phyloP scores from a whole-genome alignment of 805 yeast genomes.

The Candida montana region DNA sequence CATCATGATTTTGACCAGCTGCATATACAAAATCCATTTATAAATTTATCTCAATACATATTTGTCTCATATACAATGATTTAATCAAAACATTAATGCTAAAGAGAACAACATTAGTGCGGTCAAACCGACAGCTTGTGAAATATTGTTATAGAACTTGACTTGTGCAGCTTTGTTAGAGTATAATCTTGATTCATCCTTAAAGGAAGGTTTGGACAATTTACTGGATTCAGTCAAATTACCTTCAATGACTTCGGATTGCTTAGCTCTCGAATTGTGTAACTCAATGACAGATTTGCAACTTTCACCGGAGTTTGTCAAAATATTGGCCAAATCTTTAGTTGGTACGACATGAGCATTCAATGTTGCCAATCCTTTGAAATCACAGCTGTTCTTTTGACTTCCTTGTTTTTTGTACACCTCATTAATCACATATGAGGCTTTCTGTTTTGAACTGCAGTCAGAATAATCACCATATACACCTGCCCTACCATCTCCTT shows the following conservation, averaged over 20 bases:
- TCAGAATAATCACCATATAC: constrained; percentile 62
- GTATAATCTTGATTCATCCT: too few species aligned
- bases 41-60: neutral
- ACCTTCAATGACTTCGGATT: too few species aligned
- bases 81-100: constrained; percentile 1
- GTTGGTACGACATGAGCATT: constrained; percentile 9
- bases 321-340: constrained; percentile 8
- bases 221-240: neutral
- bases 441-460: constrained; percentile 58
- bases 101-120: constrained; percentile 1
- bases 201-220: too few species aligned
- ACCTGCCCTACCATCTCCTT: constrained; percentile 53
- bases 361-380: constrained; percentile 18
- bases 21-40: neutral
- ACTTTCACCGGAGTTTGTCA: constrained; percentile 13
- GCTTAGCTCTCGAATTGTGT: too few species aligned
- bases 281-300: constrained; percentile 16
- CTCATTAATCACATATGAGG: constrained; percentile 55
- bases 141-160: constrained; percentile 9
- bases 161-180: constrained; percentile 7
- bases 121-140: constrained; percentile 3
- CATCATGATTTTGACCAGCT: too few species aligned
- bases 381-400: constrained; percentile 22
- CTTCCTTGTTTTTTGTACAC: constrained; percentile 49
- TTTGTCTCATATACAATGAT: neutral